Evolutionary conservation across 768 basidiomycete genomes (phyloP).

Genomic region (Gyrodon lividus): DNA sequence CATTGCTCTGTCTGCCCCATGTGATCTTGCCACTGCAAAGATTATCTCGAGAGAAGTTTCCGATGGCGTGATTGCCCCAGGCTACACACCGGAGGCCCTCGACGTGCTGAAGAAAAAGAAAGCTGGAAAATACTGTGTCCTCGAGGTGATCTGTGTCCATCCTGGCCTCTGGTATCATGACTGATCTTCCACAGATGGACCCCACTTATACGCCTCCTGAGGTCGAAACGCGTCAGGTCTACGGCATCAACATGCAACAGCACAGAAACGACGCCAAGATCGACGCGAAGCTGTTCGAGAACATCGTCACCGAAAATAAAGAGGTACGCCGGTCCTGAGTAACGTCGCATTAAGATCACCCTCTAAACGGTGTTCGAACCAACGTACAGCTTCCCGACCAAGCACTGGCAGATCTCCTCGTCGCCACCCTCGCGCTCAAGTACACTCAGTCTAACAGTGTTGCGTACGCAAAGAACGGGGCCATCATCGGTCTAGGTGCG

Average conservation of each 20-base stretch:
- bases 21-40: slow-evolving; percentile 91
- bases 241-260: slow-evolving; percentile 88
- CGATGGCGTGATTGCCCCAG: slow-evolving; percentile 96
- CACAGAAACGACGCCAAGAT: slow-evolving; percentile 89
- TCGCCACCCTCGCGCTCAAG: slow-evolving; percentile 94
- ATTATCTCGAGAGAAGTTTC: slow-evolving; percentile 99
- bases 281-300: slow-evolving; percentile 73
- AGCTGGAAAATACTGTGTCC: slow-evolving; percentile 96
- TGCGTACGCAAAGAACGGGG: slow-evolving; percentile 88
- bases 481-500: slow-evolving; percentile 93
- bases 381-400: slow-evolving; percentile 60
- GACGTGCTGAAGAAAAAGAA: slow-evolving; percentile 95
- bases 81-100: slow-evolving; percentile 83
- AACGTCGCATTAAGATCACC: not conserved
- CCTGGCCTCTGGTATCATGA: not conserved
- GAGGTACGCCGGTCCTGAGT: slow-evolving; percentile 47
- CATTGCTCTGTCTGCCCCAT: slow-evolving; percentile 89
- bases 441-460: slow-evolving; percentile 99
- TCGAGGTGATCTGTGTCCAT: slow-evolving; percentile 57
- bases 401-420: slow-evolving; percentile 88
- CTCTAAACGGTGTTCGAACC: not conserved
- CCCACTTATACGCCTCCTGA: slow-evolving; percentile 75
- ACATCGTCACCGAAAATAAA: slow-evolving; percentile 88
- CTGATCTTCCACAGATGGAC: slow-evolving; percentile 66
- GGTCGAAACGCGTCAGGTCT: slow-evolving; percentile 93